These are phyloP conservation scores for Pythium vanterpoolii DNA, from an alignment of 352 stramenopile species.

Conservation along the genomic window DNA sequence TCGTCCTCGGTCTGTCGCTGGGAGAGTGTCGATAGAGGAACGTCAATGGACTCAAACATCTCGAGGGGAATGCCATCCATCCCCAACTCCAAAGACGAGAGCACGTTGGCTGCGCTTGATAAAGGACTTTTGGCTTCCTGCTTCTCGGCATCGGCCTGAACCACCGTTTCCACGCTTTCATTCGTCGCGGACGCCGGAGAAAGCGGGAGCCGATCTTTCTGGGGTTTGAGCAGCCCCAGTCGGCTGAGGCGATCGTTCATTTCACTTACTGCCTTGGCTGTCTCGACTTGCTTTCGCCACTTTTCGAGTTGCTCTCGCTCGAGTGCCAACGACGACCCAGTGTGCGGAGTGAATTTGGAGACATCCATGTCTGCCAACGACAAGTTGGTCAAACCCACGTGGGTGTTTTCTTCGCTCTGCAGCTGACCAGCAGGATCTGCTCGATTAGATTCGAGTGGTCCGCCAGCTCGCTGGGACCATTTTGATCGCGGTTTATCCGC, in stretches of 20 bases:
- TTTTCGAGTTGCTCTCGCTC: slow-evolving; percentile 74
- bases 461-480: slow-evolving; percentile 13
- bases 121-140: neutral
- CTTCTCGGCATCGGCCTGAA: neutral
- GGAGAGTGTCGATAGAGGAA: slow-evolving; percentile 8
- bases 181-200: neutral
- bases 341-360: slow-evolving; percentile 30
- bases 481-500: slow-evolving; percentile 4
- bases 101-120: neutral
- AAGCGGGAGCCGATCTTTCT: slow-evolving; percentile 13
- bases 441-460: neutral
- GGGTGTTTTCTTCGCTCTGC: neutral
- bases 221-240: slow-evolving; percentile 43
- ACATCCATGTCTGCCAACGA: slow-evolving; percentile 27
- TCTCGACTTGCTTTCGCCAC: slow-evolving; percentile 67
- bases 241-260: slow-evolving; percentile 73
- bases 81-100: neutral
- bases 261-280: slow-evolving; percentile 62
- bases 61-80: slow-evolving; percentile 34
- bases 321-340: slow-evolving; percentile 43
- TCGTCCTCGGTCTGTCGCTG: neutral
- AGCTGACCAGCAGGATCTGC: neutral
- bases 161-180: neutral
- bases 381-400: slow-evolving; percentile 6
- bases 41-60: slow-evolving; percentile 47